phyloP scores from a whole-genome alignment of 2,329 filamentous ascomycete species.

The Hawksworthiomyces lignivorus region DNA sequence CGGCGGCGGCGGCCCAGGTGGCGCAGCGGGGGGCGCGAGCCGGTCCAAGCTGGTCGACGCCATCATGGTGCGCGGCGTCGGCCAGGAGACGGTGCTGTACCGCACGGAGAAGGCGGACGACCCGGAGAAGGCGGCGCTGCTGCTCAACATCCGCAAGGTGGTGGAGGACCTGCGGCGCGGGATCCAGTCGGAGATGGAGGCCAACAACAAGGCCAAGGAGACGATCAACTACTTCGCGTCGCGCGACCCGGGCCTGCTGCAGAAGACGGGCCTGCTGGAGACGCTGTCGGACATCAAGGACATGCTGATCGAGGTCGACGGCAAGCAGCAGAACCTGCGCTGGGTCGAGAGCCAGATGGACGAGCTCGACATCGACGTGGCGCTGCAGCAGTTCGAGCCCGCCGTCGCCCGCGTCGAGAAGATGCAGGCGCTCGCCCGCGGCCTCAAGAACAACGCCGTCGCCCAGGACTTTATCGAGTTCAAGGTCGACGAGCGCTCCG shows the following conservation, averaged over 20 bases:
- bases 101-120: slow-evolving; percentile 76
- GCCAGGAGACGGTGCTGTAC: slow-evolving; percentile 89
- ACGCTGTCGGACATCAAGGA: slow-evolving; percentile 72
- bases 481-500: slow-evolving; percentile 81
- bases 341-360: slow-evolving; percentile 96
- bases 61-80: slow-evolving; percentile 79
- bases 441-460: slow-evolving; percentile 75
- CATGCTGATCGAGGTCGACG: slow-evolving; percentile 90
- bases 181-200: slow-evolving; percentile 78
- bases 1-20: slow-evolving; percentile 17
- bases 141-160: slow-evolving; percentile 86
- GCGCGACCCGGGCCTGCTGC: slow-evolving; percentile 66
- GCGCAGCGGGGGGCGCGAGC: slow-evolving; percentile 21
- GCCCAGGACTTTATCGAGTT: slow-evolving; percentile 88
- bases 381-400: slow-evolving; percentile 78
- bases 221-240: slow-evolving; percentile 80
- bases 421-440: slow-evolving; percentile 68
- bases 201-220: slow-evolving; percentile 75
- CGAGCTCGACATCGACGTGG: slow-evolving; percentile 91
- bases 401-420: slow-evolving; percentile 81
- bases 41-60: slow-evolving; percentile 69
- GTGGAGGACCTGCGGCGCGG: slow-evolving; percentile 86
- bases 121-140: slow-evolving; percentile 68
- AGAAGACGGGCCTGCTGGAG: slow-evolving; percentile 74
- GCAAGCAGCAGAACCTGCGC: slow-evolving; percentile 89